These are phyloP conservation scores for Malassezia equina DNA, from an alignment of 1,284 basidiomycete species.

Conservation along the genomic window DNA sequence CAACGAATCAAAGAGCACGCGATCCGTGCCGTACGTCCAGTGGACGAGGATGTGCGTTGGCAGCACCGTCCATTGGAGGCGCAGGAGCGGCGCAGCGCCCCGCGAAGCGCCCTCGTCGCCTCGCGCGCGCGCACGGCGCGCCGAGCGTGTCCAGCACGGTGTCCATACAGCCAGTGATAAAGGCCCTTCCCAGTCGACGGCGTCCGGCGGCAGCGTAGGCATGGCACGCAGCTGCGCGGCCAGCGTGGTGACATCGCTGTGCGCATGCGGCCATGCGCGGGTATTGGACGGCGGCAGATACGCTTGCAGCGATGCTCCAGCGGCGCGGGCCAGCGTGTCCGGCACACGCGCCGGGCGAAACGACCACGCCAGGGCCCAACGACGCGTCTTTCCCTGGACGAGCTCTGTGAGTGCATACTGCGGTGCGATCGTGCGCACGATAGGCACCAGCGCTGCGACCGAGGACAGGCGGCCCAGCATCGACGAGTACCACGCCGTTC, in stretches of 20 bases:
- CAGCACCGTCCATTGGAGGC: not conserved
- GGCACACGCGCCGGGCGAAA: slow-evolving; percentile 56
- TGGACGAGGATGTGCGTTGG: not conserved
- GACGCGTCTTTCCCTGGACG: slow-evolving; percentile 69
- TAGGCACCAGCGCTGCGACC: slow-evolving; percentile 57
- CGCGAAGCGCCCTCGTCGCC: not conserved
- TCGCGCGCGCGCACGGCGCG: slow-evolving; percentile 13
- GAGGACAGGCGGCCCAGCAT: slow-evolving; percentile 77
- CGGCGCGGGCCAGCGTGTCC: slow-evolving; percentile 4
- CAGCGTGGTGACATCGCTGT: not conserved
- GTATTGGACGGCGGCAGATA: not conserved
- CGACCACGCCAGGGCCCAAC: slow-evolving; percentile 84
- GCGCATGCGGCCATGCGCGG: not conserved
- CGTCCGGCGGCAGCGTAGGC: not conserved
- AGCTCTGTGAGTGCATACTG: slow-evolving; percentile 78
- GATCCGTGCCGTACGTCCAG: slow-evolving; percentile 16
- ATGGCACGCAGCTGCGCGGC: not conserved
- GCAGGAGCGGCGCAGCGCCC: not conserved
- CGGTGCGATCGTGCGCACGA: slow-evolving; percentile 49
- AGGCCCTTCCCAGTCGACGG: not conserved
- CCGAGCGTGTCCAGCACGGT: slow-evolving; percentile 15
- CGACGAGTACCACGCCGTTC: slow-evolving; percentile 66
- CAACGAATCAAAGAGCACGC: slow-evolving; percentile 16
- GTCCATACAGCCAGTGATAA: slow-evolving; percentile 1
- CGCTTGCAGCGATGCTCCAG: slow-evolving; percentile 25